Base-by-base conservation (phyloP, 225 moss, liverwort and hornwort species). In the Takakia lepidozioides region DNA sequence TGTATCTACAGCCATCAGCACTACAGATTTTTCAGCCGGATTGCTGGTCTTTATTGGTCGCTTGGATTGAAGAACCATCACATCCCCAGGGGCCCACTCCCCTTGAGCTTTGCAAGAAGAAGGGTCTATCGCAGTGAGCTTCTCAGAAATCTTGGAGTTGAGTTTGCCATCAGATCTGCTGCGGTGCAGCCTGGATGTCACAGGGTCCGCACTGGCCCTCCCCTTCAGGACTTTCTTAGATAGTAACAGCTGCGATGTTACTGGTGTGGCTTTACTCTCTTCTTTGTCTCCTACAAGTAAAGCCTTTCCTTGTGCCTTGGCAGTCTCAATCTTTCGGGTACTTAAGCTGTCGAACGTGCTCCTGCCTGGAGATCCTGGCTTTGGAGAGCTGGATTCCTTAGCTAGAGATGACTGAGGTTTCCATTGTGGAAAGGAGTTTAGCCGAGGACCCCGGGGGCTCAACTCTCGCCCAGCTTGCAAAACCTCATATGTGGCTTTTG, bases 201-300 rank as follows among this genome's bases (percentile, higher is more conserved):
- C 80, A 19, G 80, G 80, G 48, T 74, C 74, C 9, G 74, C 80
- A 38, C 70, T 80, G 16, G 80, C 80, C 49, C 80, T 74, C 44
- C 64, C 74, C 60, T 74, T 80, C 29, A 80, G 54, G 36, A 80
- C 80, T 44, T 80, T 74, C 47, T 80, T 80, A 3, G 80, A 74
- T 14, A 74, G 60, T 19, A 49, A 67, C 6, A 74, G 70, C 35
- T 74, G 48, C 50, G 74, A 19, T 41, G 63, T 60, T 0, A 50
- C 63, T 18, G 74, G 52, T 1, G 74, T 63, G 1, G 61, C 65
- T 51, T 79, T 79, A 49, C 44, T 59, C n/a, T 79, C 73, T 37
- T 73, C 74, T 47, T 58, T 58, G 30, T 66, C 70, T 56, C 69
- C 73, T 30, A 73, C 62, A 17, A 59, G 35, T 9, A 66, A 46